phyloP scores from a whole-genome alignment of 306 rosid species.

The Pueraria montana region DNA sequence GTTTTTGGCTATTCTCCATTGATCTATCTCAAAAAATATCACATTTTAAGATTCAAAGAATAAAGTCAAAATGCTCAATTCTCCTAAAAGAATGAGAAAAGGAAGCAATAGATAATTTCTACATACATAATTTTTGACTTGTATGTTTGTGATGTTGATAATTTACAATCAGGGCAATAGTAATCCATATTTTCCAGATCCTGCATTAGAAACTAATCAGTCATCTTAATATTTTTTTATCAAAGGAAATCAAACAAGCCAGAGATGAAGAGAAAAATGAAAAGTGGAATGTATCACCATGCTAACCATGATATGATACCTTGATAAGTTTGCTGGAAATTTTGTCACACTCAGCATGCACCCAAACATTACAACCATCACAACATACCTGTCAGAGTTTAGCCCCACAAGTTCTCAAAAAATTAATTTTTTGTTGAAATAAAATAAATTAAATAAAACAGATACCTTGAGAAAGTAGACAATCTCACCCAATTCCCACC shows the following conservation, averaged over 20 bases:
- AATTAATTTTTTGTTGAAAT: constrained; percentile 30
- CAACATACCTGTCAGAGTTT: constrained; percentile 78
- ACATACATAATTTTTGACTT: constrained; percentile 65
- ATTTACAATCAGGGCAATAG: constrained; percentile 83
- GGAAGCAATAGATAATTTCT: constrained; percentile 27
- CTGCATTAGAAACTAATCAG: constrained; percentile 55
- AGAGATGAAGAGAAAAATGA: constrained; percentile 25
- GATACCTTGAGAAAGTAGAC: constrained; percentile 42
- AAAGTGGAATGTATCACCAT: constrained; percentile 10
- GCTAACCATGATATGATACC: constrained; percentile 56
- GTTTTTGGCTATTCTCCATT: constrained; percentile 43
- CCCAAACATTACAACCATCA: constrained; percentile 98
- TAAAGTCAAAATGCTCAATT: constrained; percentile 20
- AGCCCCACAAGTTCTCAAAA: constrained; percentile 50
- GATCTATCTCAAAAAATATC: constrained; percentile 59
- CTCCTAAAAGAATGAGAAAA: constrained; percentile 26
- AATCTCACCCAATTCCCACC: constrained; percentile 91
- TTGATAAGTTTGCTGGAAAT: constrained; percentile 71
- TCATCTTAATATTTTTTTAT: constrained; percentile 39
- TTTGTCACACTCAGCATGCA: constrained; percentile 91
- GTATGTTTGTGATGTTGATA: constrained; percentile 51
- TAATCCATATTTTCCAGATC: constrained; percentile 74
- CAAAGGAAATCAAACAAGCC: constrained; percentile 41
- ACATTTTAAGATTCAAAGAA: constrained; percentile 43
- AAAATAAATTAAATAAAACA: constrained; percentile 6